phyloP scores from a whole-genome alignment of 2,329 filamentous ascomycete genomes.

The Fusarium avenaceum region DNA sequence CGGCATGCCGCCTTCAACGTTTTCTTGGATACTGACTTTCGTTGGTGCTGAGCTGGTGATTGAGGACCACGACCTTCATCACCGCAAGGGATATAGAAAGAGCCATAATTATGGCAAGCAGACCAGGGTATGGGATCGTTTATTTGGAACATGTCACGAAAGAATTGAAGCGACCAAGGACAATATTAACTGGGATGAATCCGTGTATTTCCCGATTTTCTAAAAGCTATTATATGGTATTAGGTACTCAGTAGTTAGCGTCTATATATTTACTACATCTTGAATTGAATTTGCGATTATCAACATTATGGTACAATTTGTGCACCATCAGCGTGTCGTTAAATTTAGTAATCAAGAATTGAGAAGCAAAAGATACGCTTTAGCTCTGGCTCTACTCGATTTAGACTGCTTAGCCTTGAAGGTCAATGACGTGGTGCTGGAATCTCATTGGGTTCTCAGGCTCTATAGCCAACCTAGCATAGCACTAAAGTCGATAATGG shows the following conservation, averaged over 20 bases:
- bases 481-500: neutral
- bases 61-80: conserved; percentile 36
- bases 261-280: too few species aligned
- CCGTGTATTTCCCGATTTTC: conserved; percentile 22
- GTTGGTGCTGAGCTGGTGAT: conserved; percentile 19
- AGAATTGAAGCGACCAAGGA: conserved; percentile 17
- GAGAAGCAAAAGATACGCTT: too few species aligned
- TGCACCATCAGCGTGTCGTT: too few species aligned
- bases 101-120: conserved; percentile 38
- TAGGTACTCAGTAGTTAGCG: neutral
- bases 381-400: too few species aligned
- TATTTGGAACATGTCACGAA: conserved; percentile 32
- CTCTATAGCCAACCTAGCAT: neutral
- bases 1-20: conserved; percentile 25
- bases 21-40: conserved; percentile 3
- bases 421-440: too few species aligned
- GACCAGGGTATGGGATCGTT: conserved; percentile 26
- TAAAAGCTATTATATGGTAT: neutral
- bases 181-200: conserved; percentile 26
- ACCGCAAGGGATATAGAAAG: conserved; percentile 34
- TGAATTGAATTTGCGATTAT: too few species aligned
- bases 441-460: too few species aligned
- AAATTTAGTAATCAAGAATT: too few species aligned
- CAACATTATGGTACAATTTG: too few species aligned
- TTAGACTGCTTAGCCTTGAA: too few species aligned